These are phyloP conservation scores for Drechslera avenae DNA, from an alignment of 2,329 filamentous ascomycete species.

Conservation along the genomic window DNA sequence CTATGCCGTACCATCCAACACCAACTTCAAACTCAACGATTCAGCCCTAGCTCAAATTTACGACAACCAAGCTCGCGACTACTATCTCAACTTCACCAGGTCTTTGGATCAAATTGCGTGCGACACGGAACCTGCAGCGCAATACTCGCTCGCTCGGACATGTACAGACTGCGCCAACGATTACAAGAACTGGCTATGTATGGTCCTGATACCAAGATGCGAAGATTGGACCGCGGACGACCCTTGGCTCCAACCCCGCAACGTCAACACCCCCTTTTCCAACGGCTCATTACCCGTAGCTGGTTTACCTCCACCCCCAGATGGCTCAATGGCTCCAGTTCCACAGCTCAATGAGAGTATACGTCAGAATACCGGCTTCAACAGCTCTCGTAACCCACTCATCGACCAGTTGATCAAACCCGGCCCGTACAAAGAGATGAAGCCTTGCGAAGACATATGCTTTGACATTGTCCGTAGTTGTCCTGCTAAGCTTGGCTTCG, in stretches of 20 bases:
- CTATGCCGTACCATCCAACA: constrained; percentile 87
- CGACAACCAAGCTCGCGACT: constrained; percentile 71
- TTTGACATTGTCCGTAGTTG: constrained; percentile 85
- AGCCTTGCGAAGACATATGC: constrained; percentile 88
- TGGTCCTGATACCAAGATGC: constrained; percentile 89
- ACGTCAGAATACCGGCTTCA: constrained; percentile 50
- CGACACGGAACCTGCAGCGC: constrained; percentile 72
- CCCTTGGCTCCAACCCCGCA: constrained; percentile 66
- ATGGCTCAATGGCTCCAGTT: background rate
- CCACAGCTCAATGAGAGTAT: constrained; percentile 32
- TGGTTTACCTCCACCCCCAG: too few species aligned
- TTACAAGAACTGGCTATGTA: constrained; percentile 95
- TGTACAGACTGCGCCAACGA: constrained; percentile 78
- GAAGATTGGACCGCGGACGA: constrained; percentile 72
- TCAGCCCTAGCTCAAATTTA: constrained; percentile 72
- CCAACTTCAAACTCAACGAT: constrained; percentile 63
- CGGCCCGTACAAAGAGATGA: constrained; percentile 90
- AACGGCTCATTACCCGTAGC: constrained; percentile 60
- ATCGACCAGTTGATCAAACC: constrained; percentile 76
- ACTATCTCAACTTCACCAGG: constrained; percentile 80
- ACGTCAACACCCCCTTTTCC: constrained; percentile 70
- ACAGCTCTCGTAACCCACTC: constrained; percentile 68
- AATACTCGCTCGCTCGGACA: constrained; percentile 78
- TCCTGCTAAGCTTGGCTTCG: constrained; percentile 75
- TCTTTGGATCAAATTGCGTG: constrained; percentile 85